Evolutionary conservation across 768 basidiomycete species (phyloP), one percentile per base, ranked within the genome.

Genomic region (Xanthoconium stramineum): DNA sequence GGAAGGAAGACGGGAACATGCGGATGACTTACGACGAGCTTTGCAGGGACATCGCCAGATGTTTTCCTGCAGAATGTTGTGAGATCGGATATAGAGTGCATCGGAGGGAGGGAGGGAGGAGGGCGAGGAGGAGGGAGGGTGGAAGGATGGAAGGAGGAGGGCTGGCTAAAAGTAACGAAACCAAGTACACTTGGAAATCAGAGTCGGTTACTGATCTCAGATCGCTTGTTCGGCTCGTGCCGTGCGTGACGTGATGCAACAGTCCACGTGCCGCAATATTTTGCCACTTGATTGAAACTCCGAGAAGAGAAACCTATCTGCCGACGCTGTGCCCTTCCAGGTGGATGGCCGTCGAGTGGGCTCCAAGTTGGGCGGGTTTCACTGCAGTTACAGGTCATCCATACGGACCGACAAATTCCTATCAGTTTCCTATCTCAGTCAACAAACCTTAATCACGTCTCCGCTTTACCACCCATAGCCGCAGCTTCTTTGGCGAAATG

Each of bases 51-150:
- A 80, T 92, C 87, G 45, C 93, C 94, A 0, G 81, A 81, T 0
- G 93, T 91, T 69, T 86, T 86, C 59, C 89, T 81, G 68, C 88
- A 89, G 67, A 84, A 90, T 1, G 92, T 93, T 11, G 91, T 93
- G 64, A 95, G 78, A 75, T 94, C 92, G 65, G 91, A 91, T 62
- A 94, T 91, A 48, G 91, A 91, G 69, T 92, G 89, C 81, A 82
- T 83, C 28, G 30, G 36, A 30, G 15, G 45, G 7, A n/a, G 44
- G 2, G 49, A 59, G 33, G 57, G 42, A 37, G 45, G 54, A 52
- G 50, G 44, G 44, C 40, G 46, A 13, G 52, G 44, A 40, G 42
- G 54, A 52, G 54, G 42, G 45, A 47, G 48, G 20, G 55, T 40
- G 33, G 38, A 50, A 24, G 47, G 60, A 28, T 14, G 42, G 60